These are phyloP conservation scores for Mychonastes homosphaera DNA, from an alignment of 139 green algal genomes.

Conservation along the genomic window DNA sequence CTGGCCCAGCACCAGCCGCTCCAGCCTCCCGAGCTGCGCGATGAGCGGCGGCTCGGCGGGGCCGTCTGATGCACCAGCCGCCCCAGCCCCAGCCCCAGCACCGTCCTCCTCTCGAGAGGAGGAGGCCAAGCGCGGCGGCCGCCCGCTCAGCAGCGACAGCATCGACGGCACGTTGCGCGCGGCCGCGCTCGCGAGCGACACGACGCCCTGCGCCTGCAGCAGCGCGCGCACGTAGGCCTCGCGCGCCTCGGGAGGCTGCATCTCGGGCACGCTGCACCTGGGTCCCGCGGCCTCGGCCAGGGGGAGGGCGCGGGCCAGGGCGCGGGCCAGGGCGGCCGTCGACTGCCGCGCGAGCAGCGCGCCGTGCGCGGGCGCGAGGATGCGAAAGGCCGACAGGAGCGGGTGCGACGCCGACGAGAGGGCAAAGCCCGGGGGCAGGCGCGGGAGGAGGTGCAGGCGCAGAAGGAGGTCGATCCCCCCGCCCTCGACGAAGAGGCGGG, in stretches of 20 bases:
- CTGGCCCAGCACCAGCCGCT: constrained; percentile 56
- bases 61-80: no score
- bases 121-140: neutral
- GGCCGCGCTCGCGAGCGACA: constrained; percentile 45
- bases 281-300: constrained; percentile 16
- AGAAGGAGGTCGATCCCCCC: constrained; percentile 65
- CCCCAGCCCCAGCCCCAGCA: no score
- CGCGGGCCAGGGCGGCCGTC: constrained; percentile 21
- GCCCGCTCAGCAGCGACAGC: constrained; percentile 28
- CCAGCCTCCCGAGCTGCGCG: constrained; percentile 47
- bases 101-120: neutral
- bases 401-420: constrained; percentile 57
- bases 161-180: constrained; percentile 46
- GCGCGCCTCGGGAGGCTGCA: constrained; percentile 18
- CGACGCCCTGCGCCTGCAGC: constrained; percentile 35
- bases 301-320: constrained; percentile 25
- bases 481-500: constrained; percentile 60
- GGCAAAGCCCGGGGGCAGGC: constrained; percentile 63
- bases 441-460: constrained; percentile 65
- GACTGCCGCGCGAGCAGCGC: constrained; percentile 19
- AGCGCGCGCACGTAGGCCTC: constrained; percentile 30
- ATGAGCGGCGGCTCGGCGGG: constrained; percentile 35
- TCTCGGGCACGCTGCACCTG: constrained; percentile 15
- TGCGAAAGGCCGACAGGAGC: constrained; percentile 65
- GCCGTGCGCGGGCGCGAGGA: constrained; percentile 39